A percentile compares a stretch with the other conserved stretches of the same genome.
These are phyloP conservation scores for Coniochaeta ligniaria DNA, from an alignment of 2,329 filamentous ascomycete genomes.

Conservation along the genomic window DNA sequence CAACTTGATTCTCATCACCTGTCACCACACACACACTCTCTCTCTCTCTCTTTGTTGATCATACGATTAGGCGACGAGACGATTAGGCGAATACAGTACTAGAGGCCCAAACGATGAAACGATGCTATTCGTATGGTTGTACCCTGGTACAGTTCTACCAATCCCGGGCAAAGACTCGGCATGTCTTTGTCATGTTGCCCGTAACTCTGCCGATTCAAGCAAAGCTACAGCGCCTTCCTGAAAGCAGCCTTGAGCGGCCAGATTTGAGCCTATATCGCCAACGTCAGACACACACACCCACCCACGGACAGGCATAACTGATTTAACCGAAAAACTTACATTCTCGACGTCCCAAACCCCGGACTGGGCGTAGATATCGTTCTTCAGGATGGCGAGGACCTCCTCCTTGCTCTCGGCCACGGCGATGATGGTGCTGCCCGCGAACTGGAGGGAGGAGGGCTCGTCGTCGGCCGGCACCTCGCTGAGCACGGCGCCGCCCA, in stretches of 20 bases:
- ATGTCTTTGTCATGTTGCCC: background rate
- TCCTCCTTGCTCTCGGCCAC: constrained; percentile 63
- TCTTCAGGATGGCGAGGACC: constrained; percentile 56
- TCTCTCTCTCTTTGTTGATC: background rate
- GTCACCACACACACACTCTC: background rate
- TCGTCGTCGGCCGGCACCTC: constrained; percentile 57
- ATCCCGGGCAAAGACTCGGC: too few relatives aligned
- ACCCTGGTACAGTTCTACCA: too few relatives aligned
- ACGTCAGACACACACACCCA: background rate
- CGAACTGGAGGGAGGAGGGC: constrained; percentile 56
- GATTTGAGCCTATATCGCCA: constrained; percentile 19
- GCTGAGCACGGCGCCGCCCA: constrained; percentile 55
- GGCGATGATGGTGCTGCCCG: constrained; percentile 64
- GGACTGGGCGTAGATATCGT: constrained; percentile 63
- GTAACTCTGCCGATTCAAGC: background rate
- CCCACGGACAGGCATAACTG: too few relatives aligned
- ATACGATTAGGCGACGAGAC: too few relatives aligned
- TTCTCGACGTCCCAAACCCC: constrained; percentile 80
- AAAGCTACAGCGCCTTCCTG: constrained; percentile 11
- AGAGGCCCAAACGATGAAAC: too few relatives aligned
- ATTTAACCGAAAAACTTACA: constrained; percentile 25
- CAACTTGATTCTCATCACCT: background rate
- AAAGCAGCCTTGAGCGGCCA: constrained; percentile 24
- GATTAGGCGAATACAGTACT: too few relatives aligned
- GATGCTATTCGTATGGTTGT: too few relatives aligned